These are phyloP conservation scores for Anisodus tanguticus DNA, from an alignment of 257 asterid species.

Conservation along the genomic window DNA sequence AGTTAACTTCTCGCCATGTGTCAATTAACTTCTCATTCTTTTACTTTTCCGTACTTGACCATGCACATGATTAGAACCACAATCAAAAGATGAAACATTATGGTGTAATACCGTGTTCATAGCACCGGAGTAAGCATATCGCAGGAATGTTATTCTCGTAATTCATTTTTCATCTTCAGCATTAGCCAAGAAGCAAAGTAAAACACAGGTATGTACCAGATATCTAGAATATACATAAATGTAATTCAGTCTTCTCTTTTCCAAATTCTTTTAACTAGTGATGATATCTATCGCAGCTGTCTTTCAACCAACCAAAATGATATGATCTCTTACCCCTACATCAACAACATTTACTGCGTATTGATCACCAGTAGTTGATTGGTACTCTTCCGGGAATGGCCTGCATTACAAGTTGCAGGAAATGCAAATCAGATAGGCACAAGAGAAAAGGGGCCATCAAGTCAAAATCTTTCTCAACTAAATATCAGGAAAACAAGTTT, in stretches of 20 bases:
- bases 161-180: background rate
- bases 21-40: conserved; percentile 4
- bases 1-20: background rate
- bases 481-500: conserved; percentile 16
- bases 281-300: background rate
- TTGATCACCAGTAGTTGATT: conserved; percentile 58
- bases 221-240: background rate
- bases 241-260: background rate
- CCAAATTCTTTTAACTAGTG: background rate
- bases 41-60: background rate
- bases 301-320: conserved; percentile 16
- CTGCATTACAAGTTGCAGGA: conserved; percentile 42
- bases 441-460: background rate
- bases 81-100: background rate
- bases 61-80: conserved; percentile 12
- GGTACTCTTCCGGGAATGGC: conserved; percentile 77
- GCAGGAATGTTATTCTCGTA: background rate
- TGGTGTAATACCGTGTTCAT: background rate
- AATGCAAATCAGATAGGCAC: background rate
- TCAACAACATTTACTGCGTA: conserved; percentile 77
- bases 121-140: background rate
- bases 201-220: background rate
- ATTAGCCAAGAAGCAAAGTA: conserved; percentile 18
- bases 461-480: background rate
- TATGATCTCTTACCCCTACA: conserved; percentile 51